Evolutionary conservation across 176 grass and related monocot genomes (phyloP).

Genomic region (Hsuehochloa calcarea): DNA sequence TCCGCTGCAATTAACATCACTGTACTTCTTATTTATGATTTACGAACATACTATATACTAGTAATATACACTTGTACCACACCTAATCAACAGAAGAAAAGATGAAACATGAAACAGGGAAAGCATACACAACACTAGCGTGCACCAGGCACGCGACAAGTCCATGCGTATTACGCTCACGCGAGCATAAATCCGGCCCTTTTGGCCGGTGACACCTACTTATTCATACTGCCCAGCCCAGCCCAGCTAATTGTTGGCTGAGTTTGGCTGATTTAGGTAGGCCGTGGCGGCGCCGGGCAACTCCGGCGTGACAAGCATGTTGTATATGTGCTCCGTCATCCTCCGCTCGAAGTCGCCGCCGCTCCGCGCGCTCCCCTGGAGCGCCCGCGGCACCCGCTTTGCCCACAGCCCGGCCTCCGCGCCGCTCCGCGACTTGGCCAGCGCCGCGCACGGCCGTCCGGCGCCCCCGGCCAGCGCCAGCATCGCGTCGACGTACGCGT

Average conservation of each 20-base stretch:
- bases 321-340: constrained; percentile 64
- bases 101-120: background rate
- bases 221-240: background rate
- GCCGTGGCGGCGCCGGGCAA: constrained; percentile 29
- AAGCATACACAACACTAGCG: background rate
- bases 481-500: constrained; percentile 60
- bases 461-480: constrained; percentile 35
- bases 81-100: background rate
- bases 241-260: background rate
- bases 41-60: background rate
- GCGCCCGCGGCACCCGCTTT: constrained; percentile 42
- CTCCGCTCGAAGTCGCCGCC: constrained; percentile 49
- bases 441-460: constrained; percentile 18
- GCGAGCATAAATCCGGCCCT: background rate
- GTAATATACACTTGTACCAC: background rate
- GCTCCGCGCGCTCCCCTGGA: background rate
- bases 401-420: constrained; percentile 31
- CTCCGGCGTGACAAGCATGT: constrained; percentile 45
- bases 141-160: background rate
- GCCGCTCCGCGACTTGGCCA: constrained; percentile 28
- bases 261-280: background rate
- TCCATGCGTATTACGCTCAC: background rate
- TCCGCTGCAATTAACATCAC: background rate
- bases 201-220: background rate
- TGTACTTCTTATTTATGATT: background rate